phyloP scores from a whole-genome alignment of 192 early-diverging fungal species.

The Chytriomyces sp. region DNA sequence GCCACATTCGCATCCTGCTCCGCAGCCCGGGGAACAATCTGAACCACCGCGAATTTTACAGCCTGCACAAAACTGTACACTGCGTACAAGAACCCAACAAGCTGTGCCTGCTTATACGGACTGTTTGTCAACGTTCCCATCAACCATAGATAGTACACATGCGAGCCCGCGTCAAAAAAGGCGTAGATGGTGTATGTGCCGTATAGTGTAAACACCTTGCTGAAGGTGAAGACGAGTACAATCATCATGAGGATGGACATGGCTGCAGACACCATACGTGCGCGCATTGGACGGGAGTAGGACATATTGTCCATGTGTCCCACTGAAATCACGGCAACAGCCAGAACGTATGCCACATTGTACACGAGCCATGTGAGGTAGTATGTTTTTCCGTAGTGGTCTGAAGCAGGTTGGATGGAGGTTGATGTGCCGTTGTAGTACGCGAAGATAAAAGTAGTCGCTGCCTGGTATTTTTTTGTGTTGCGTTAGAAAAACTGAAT shows the following conservation, averaged over 20 bases:
- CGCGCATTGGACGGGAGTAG: not conserved
- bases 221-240: not conserved
- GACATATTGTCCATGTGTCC: slow-evolving; percentile 3
- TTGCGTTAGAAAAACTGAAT: no score
- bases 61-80: not conserved
- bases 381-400: no score
- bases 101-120: slow-evolving; percentile 1
- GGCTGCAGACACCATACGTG: slow-evolving; percentile 3
- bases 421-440: no score
- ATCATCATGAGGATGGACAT: not conserved
- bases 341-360: slow-evolving; percentile 17
- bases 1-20: not conserved
- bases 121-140: not conserved
- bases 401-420: no score
- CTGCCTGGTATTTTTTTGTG: no score
- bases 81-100: slow-evolving; percentile 12
- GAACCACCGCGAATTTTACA: not conserved
- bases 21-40: not conserved
- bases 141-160: slow-evolving; percentile 9
- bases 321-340: not conserved
- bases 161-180: slow-evolving; percentile 9
- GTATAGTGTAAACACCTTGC: not conserved
- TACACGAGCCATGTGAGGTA: not conserved
- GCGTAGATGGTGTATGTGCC: slow-evolving; percentile 6
- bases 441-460: no score